phyloP scores from a whole-genome alignment of 306 rosid genomes.

The Citrullus amarus region DNA sequence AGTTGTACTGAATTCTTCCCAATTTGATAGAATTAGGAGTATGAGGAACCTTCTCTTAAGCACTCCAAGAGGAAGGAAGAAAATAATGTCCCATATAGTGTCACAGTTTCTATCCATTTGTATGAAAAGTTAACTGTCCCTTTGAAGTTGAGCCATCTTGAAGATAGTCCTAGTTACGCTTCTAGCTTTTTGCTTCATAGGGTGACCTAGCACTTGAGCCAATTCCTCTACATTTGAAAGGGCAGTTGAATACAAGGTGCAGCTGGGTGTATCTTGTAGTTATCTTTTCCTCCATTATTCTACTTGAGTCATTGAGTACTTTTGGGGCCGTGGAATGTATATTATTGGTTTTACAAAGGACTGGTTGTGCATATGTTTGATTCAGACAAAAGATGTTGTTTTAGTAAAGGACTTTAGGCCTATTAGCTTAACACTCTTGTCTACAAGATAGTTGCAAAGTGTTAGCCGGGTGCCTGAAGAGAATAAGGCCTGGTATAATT shows the following conservation, averaged over 20 bases:
- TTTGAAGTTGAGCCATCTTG: background rate
- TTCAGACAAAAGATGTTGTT: too few relatives aligned
- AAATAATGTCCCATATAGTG: background rate
- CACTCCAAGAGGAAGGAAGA: background rate
- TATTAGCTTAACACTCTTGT: too few relatives aligned
- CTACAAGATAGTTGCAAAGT: too few relatives aligned
- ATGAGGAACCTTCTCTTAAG: background rate
- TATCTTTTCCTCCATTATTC: background rate
- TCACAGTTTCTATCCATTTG: background rate
- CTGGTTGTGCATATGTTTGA: background rate
- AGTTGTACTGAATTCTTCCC: background rate
- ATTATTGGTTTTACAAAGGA: background rate
- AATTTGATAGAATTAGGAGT: background rate
- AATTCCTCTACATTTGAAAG: background rate
- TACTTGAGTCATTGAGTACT: background rate
- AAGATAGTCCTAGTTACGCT: background rate
- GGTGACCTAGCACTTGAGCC: background rate
- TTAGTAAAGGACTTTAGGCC: too few relatives aligned
- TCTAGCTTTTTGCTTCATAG: background rate
- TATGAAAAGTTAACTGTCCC: background rate
- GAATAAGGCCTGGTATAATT: too few relatives aligned
- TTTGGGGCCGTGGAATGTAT: background rate
- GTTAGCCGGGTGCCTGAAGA: too few relatives aligned
- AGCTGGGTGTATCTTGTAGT: background rate
- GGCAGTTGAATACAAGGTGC: background rate